phyloP scores from a whole-genome alignment of 257 asterid species.

The Ajuga chamaepitys region DNA sequence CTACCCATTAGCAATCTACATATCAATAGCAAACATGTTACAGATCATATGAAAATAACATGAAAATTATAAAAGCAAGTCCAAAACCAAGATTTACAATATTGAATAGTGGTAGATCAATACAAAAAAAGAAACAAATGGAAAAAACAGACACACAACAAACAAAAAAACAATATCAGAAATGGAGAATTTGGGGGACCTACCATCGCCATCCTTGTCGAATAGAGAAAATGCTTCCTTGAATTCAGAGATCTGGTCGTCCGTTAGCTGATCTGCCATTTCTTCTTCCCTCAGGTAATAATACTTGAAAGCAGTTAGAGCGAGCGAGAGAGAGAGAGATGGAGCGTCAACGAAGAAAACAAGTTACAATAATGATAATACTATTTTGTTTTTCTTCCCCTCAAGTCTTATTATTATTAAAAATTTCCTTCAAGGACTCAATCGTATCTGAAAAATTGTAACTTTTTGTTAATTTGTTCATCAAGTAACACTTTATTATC shows the following conservation, averaged over 20 bases:
- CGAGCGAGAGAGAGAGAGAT: slow-evolving; percentile 20
- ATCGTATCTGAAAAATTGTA: no score
- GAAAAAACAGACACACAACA: not conserved
- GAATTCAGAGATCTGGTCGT: slow-evolving; percentile 64
- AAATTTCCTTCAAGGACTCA: no score
- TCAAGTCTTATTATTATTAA: no score
- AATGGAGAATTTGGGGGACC: not conserved
- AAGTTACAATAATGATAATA: slow-evolving; percentile 5
- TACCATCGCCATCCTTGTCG: slow-evolving; percentile 64
- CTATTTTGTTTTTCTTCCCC: not conserved
- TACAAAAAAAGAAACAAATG: not conserved
- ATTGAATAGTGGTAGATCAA: slow-evolving; percentile 5
- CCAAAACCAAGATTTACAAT: not conserved
- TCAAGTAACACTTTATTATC: no score
- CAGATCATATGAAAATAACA: slow-evolving; percentile 5
- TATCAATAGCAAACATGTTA: slow-evolving; percentile 3
- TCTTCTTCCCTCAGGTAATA: slow-evolving; percentile 6
- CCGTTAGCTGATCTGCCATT: slow-evolving; percentile 67
- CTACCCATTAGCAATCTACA: slow-evolving; percentile 11
- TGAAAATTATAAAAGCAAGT: slow-evolving; percentile 3
- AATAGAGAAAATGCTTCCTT: slow-evolving; percentile 63
- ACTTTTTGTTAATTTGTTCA: no score
- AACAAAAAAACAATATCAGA: not conserved
- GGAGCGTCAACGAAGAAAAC: slow-evolving; percentile 16
- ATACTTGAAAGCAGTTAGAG: not conserved